phyloP scores from a whole-genome alignment of 352 stramenopile species.

The Globisporangium megalacanthum region DNA sequence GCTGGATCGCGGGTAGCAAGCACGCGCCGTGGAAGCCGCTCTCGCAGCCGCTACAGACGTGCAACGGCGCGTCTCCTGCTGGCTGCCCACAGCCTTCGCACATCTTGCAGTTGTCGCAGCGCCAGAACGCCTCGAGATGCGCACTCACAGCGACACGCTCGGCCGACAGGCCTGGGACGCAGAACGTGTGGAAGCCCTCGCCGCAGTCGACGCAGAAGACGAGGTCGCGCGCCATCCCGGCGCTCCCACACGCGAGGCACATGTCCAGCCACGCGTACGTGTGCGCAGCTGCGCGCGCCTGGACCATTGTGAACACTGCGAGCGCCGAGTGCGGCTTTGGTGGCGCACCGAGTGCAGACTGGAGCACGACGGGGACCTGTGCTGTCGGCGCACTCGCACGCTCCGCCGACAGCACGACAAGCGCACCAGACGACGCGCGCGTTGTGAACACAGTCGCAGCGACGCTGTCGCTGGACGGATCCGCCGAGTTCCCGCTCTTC shows the following conservation, averaged over 20 bases:
- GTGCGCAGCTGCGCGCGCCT: slow-evolving; percentile 78
- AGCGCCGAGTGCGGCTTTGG: slow-evolving; percentile 60
- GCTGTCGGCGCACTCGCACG: background rate
- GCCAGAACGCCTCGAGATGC: slow-evolving; percentile 78
- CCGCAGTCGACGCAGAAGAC: slow-evolving; percentile 96
- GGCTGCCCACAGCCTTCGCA: slow-evolving; percentile 90
- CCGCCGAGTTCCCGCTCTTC: background rate
- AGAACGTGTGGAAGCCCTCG: slow-evolving; percentile 94
- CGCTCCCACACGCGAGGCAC: slow-evolving; percentile 88
- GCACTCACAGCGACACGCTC: slow-evolving; percentile 28
- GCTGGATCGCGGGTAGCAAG: slow-evolving; percentile 32
- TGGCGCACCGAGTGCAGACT: slow-evolving; percentile 50
- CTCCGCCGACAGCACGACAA: background rate
- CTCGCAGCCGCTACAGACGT: slow-evolving; percentile 43
- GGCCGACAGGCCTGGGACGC: slow-evolving; percentile 41
- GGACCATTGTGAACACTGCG: slow-evolving; percentile 59
- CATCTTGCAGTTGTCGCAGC: slow-evolving; percentile 95
- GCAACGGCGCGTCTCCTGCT: slow-evolving; percentile 19
- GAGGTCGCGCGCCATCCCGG: slow-evolving; percentile 69
- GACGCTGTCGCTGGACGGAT: background rate
- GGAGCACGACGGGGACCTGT: slow-evolving; percentile 26
- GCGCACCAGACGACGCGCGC: background rate
- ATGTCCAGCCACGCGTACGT: slow-evolving; percentile 90
- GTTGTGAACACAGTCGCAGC: background rate
- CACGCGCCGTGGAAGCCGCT: slow-evolving; percentile 53